Base-by-base conservation (phyloP, 2,329 filamentous ascomycete genomes). In the Stagonosporopsis vannaccii region DNA sequence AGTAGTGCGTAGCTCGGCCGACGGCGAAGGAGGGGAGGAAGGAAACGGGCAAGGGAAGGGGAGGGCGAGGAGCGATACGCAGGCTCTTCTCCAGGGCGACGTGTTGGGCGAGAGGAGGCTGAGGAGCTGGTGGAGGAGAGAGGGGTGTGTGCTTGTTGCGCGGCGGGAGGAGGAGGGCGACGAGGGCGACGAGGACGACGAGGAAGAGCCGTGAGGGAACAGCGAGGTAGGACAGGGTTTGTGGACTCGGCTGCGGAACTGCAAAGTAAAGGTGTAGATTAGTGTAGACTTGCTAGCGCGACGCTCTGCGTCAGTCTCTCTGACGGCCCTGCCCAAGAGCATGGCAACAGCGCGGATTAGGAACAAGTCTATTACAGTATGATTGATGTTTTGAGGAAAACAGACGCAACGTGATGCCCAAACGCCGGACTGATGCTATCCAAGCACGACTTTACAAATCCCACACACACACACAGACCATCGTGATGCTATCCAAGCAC, bases 51-150 rank as follows among this genome's bases (percentile, higher is more conserved):
- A 13, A 35, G 61, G 8, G 54, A 65, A 62, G 7, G 64, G 46
- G 12, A 64, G 64, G 30, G 19, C 35, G 22, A 63, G 69, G 20
- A 71, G 68, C 37, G 66, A 66, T 33, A 72, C 70, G 33, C 63
- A 62, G 28, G 60, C 50, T 22, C 33, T 73, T 45, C 37, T 73
- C 46, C 68, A 73, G 45, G 65, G 66, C 25, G 52, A 66, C 51
- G 52, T 75, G 1, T 15, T 76, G 11, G 69, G 69, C 0, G 74
- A 77, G 39, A 73, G 72, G 45, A 75, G 71, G 61, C 63, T 80
- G 51, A 72, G 77, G 23, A 75, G 76, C 52, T 82, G 80, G 80
- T 72, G 79, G 67, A 67, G 74, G 35, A 77, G 74, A 59, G 80
- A 82, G 62, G 66, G 74, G 13, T 81, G 79, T 70, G 70, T 76